These are phyloP conservation scores for Ambrosia artemisiifolia DNA, from an alignment of 129 eudicot genomes.

Conservation along the genomic window DNA sequence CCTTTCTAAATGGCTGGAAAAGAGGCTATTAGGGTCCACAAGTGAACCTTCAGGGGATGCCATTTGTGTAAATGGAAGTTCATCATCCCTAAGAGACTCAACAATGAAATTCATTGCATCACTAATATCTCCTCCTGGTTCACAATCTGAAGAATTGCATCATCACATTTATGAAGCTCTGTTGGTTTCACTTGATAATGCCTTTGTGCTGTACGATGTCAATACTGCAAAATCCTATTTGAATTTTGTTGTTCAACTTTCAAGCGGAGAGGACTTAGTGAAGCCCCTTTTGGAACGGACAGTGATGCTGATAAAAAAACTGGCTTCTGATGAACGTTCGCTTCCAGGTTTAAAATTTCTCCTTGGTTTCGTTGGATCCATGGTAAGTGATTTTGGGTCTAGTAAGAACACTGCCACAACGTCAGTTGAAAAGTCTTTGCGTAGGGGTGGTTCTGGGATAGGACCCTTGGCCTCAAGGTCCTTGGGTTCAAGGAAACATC, in stretches of 20 bases:
- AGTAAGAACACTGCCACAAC: slow-evolving; percentile 38
- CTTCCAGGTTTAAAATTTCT: slow-evolving; percentile 83
- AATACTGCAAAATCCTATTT: slow-evolving; percentile 67
- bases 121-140: slow-evolving; percentile 52
- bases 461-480: slow-evolving; percentile 57
- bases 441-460: slow-evolving; percentile 49
- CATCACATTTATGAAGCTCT: slow-evolving; percentile 62
- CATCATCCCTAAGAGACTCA: slow-evolving; percentile 69
- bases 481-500: slow-evolving; percentile 60
- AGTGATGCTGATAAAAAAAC: slow-evolving; percentile 63
- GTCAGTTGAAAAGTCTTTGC: slow-evolving; percentile 44
- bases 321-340: slow-evolving; percentile 59
- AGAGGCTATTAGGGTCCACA: slow-evolving; percentile 63
- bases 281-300: slow-evolving; percentile 58
- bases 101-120: slow-evolving; percentile 67
- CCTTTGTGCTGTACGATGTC: slow-evolving; percentile 64
- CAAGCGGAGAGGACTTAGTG: slow-evolving; percentile 63
- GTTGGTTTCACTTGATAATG: slow-evolving; percentile 67
- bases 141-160: slow-evolving; percentile 46
- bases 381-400: slow-evolving; percentile 65
- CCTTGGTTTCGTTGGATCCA: slow-evolving; percentile 59
- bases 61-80: slow-evolving; percentile 50
- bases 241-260: slow-evolving; percentile 71
- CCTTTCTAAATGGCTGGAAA: slow-evolving; percentile 88
- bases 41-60: slow-evolving; percentile 40